Base-by-base conservation (phyloP, 2,329 filamentous ascomycete species). In the Elsinoe arachidis region DNA sequence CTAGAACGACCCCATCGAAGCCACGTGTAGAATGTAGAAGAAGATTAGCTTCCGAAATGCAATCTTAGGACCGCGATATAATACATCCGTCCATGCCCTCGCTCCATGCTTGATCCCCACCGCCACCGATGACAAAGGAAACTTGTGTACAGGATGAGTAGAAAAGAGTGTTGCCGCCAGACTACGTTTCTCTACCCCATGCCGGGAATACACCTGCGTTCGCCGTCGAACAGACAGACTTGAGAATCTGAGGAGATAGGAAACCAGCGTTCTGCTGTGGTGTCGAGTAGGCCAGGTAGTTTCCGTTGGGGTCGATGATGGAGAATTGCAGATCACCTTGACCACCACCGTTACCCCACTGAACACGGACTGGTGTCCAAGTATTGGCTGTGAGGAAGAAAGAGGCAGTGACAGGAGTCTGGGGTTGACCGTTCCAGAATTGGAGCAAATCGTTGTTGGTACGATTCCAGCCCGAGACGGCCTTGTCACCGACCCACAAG, bases 401-500 rank as follows among this genome's bases (percentile, higher is more conserved):
- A 12, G 55, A 39, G 35, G 59, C 19, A 9, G 58, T 58, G 35
- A 58, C 46, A 9, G 56, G 58, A 15, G 60, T 58, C 39, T 58
- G 52, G 6, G 54, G 10, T 38, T 58, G 17, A 14, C 23, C 47
- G n/a, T 35, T 60, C 55, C 56, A 61, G 55, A 60, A 58, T 15
- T 60, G 58, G 9, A 56, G 15, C 17, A 61, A 41, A 30, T 61
- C 58, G 56, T 39, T 47, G 54, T 61, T 61, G 51, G 46, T 21
- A 17, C 60, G 37, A 5, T 35, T 56, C 60, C 60, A 61, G n/a
- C 60, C 60, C 3, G 38, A 38, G n/a, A 58, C 37, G 7, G 60
- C 60, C 33, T 60, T 60, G 15, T 56, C 30, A 23, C 60, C 60
- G 35, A 60, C 38, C 60, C 60, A 61, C 15, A 61, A 21, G 23